Evolutionary conservation across 495 filamentous ascomycete genomes (phyloP).

Genomic region (Neurospora sp.): DNA sequence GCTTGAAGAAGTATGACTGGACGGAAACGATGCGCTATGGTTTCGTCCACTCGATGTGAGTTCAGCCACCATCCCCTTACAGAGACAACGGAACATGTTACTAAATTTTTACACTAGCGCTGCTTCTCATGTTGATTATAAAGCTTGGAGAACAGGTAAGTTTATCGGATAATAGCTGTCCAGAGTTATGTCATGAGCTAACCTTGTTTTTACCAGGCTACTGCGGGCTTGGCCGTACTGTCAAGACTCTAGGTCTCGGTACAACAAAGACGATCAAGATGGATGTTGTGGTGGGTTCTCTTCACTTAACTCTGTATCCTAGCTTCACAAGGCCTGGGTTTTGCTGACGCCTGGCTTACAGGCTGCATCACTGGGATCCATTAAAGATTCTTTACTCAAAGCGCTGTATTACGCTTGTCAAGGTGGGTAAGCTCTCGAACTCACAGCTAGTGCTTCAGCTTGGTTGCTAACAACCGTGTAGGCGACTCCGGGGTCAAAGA

Average conservation of each 20-base stretch:
- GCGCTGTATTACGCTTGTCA: slow-evolving; percentile 66
- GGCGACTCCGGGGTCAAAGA: slow-evolving; percentile 52
- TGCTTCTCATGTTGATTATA: slow-evolving; percentile 39
- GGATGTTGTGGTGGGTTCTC: slow-evolving; percentile 45
- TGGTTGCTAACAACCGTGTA: slow-evolving; percentile 12
- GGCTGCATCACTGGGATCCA: slow-evolving; percentile 68
- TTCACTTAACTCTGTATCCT: background rate
- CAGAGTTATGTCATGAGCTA: background rate
- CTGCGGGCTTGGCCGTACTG: slow-evolving; percentile 53
- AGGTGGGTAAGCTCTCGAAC: slow-evolving; percentile 34
- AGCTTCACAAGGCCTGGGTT: background rate
- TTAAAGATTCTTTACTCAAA: slow-evolving; percentile 57
- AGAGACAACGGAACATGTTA: background rate
- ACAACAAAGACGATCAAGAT: slow-evolving; percentile 40
- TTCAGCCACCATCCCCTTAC: background rate
- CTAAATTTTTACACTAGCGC: slow-evolving; percentile 18
- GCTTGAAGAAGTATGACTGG: slow-evolving; percentile 64
- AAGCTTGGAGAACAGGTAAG: slow-evolving; percentile 52
- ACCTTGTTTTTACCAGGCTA: slow-evolving; percentile 30
- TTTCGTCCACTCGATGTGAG: slow-evolving; percentile 74
- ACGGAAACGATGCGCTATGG: slow-evolving; percentile 50
- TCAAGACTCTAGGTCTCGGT: slow-evolving; percentile 45
- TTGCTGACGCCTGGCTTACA: slow-evolving; percentile 18
- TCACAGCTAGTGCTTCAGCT: background rate
- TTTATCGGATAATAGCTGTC: background rate